Evolutionary conservation across 129 eudicot genomes (phyloP).

Genomic region (Centella asiatica): DNA sequence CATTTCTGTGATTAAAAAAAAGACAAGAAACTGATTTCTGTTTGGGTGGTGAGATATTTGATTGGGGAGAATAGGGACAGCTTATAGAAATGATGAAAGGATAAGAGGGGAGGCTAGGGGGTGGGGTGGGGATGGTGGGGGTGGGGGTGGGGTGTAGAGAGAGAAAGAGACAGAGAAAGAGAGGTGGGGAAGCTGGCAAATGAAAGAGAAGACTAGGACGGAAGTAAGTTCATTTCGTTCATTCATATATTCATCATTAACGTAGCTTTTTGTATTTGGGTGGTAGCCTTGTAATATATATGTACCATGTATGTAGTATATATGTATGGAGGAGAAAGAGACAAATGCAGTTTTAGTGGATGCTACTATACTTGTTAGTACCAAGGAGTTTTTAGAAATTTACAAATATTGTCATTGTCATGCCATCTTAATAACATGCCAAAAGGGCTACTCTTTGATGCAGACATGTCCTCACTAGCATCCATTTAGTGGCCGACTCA

Average conservation of each 20-base stretch:
- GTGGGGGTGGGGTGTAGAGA: neutral
- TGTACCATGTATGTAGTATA: neutral
- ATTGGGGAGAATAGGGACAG: neutral
- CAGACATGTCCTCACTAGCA: too few relatives aligned
- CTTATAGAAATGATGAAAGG: neutral
- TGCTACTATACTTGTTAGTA: too few relatives aligned
- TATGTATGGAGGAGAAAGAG: neutral
- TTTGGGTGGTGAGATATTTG: neutral
- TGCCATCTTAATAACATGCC: too few relatives aligned
- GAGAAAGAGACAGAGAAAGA: neutral
- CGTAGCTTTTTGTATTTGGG: too few relatives aligned
- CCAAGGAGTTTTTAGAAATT: too few relatives aligned
- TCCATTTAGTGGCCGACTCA: too few relatives aligned
- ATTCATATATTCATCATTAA: too few relatives aligned
- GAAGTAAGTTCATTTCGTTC: neutral
- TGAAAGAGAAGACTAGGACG: slow-evolving; percentile 8
- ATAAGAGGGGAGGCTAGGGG: neutral
- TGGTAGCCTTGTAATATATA: neutral
- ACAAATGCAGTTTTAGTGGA: too few relatives aligned
- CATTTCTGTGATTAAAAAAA: too few relatives aligned
- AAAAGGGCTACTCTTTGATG: too few relatives aligned
- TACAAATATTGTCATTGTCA: too few relatives aligned
- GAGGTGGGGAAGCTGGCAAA: neutral
- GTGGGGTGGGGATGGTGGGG: neutral
- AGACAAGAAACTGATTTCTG: too few relatives aligned